Evolutionary conservation across 768 basidiomycete species (phyloP).

Genomic region (Chalciporus pseudorubinellus): DNA sequence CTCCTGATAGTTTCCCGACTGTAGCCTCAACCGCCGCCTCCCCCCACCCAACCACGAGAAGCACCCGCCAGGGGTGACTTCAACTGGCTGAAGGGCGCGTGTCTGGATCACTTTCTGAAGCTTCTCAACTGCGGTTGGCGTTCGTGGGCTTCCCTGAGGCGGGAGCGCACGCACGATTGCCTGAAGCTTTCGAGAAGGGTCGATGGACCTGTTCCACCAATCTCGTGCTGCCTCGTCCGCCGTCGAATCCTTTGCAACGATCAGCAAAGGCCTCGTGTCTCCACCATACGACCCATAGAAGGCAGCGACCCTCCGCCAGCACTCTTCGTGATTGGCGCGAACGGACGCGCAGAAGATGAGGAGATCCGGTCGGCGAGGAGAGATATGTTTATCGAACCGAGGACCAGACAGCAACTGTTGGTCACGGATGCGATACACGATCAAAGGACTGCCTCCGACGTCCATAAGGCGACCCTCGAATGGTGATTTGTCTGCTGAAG

Average conservation of each 20-base stretch:
- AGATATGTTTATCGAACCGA: conserved; percentile 25
- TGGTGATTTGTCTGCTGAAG: conserved; percentile 11
- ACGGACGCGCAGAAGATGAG: conserved; percentile 23
- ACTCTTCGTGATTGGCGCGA: neutral
- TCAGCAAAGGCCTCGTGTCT: conserved; percentile 25
- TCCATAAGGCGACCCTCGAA: conserved; percentile 24
- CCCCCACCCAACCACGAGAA: conserved; percentile 17
- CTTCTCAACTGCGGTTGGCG: conserved; percentile 2
- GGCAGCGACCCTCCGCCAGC: conserved; percentile 12
- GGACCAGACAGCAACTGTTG: conserved; percentile 19
- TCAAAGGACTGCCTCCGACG: conserved; percentile 12
- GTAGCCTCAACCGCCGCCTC: conserved; percentile 5
- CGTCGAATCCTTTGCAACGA: conserved; percentile 21
- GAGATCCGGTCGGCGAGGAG: conserved; percentile 25
- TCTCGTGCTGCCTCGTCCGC: conserved; percentile 18
- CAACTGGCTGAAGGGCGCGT: conserved; percentile 23
- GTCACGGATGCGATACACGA: conserved; percentile 22
- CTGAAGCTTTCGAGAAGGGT: conserved; percentile 7
- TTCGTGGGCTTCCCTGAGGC: neutral
- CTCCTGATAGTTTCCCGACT: conserved; percentile 2
- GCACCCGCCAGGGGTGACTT: conserved; percentile 18
- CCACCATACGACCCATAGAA: conserved; percentile 26
- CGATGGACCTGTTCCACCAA: conserved; percentile 21
- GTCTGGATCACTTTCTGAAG: conserved; percentile 20
- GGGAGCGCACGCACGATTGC: conserved; percentile 26